Percentiles rank a stretch among this genome's conserved stretches.
phyloP scores from a whole-genome alignment of 129 eudicot species.

The Scalesia atractyloides region DNA sequence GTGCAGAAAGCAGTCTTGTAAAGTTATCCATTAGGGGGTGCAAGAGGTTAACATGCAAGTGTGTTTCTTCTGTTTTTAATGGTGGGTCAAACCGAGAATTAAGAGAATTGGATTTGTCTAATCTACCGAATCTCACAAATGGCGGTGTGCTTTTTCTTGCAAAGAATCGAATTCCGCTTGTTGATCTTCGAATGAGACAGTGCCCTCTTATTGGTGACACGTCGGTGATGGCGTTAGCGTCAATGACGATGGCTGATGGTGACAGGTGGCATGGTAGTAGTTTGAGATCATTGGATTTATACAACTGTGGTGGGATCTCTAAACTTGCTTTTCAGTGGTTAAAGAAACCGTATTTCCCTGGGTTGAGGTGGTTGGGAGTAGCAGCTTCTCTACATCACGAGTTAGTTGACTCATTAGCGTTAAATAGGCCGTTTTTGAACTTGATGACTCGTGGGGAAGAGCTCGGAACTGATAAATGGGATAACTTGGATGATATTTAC shows the following conservation, averaged over 20 bases:
- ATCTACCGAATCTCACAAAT: constrained; percentile 77
- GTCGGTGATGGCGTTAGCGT: constrained; percentile 90
- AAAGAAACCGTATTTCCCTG: constrained; percentile 87
- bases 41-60: constrained; percentile 80
- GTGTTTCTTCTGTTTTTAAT: constrained; percentile 67
- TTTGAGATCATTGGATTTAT: constrained; percentile 72
- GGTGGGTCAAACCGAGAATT: constrained; percentile 49
- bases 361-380: constrained; percentile 97
- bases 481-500: constrained; percentile 60
- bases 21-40: constrained; percentile 86
- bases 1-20: constrained; percentile 50
- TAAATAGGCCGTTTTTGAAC: constrained; percentile 70
- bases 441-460: constrained; percentile 81
- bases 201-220: constrained; percentile 89
- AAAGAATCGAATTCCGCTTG: constrained; percentile 55
- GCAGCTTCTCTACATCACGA: constrained; percentile 68
- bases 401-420: constrained; percentile 59
- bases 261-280: constrained; percentile 79
- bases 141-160: constrained; percentile 70
- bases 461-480: constrained; percentile 85
- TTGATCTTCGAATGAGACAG: constrained; percentile 81
- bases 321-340: constrained; percentile 78
- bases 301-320: constrained; percentile 85
- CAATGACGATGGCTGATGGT: constrained; percentile 79
- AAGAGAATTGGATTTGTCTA: constrained; percentile 80